phyloP scores from a whole-genome alignment of 2,329 filamentous ascomycete genomes.

The Davidsoniella virescens region DNA sequence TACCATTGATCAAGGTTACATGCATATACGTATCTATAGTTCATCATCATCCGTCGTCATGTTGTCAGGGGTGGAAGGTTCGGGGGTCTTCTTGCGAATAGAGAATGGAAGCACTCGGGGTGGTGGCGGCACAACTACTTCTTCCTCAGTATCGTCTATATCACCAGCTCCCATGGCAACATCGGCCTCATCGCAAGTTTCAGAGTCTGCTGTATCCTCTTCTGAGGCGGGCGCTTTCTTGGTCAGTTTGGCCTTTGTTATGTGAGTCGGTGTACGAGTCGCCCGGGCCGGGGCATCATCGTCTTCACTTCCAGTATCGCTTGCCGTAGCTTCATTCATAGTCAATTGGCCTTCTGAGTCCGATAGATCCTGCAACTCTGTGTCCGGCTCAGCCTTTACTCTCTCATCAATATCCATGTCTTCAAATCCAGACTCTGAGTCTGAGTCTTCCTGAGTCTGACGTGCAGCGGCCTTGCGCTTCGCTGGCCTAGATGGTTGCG shows the following conservation, averaged over 20 bases:
- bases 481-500: slow-evolving; percentile 24
- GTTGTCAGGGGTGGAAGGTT: background rate
- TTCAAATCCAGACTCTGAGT: slow-evolving; percentile 22
- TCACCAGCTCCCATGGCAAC: background rate
- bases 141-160: slow-evolving; percentile 1
- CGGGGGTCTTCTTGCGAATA: slow-evolving; percentile 19
- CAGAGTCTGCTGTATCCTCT: background rate
- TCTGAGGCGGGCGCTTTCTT: background rate
- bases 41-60: slow-evolving; percentile 6
- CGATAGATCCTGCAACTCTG: slow-evolving; percentile 16
- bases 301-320: slow-evolving; percentile 27
- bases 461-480: slow-evolving; percentile 34
- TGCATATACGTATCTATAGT: background rate
- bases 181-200: background rate
- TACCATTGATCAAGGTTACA: background rate
- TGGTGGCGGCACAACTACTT: slow-evolving; percentile 20
- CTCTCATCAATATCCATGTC: slow-evolving; percentile 33
- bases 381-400: slow-evolving; percentile 14
- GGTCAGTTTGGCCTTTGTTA: background rate
- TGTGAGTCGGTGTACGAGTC: no score
- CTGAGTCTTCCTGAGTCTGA: slow-evolving; percentile 27
- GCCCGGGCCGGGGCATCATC: slow-evolving; percentile 19
- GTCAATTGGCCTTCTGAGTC: slow-evolving; percentile 26
- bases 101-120: slow-evolving; percentile 30
- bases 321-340: slow-evolving; percentile 25